phyloP scores from a whole-genome alignment of 495 filamentous ascomycete genomes.

The Aspergillus egyptiacus region DNA sequence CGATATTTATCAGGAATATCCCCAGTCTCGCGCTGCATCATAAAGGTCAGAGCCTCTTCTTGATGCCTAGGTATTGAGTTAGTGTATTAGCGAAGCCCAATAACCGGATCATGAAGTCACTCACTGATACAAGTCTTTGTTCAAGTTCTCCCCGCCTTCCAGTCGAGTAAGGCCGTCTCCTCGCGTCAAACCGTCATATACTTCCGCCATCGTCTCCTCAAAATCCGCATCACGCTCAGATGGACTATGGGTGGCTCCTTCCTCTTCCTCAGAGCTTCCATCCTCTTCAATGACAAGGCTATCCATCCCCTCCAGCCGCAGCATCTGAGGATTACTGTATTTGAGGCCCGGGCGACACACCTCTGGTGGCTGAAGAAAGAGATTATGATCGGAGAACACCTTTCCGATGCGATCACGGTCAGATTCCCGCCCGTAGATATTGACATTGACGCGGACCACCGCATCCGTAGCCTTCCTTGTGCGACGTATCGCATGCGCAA shows the following conservation, averaged over 20 bases:
- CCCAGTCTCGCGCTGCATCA: conserved; percentile 5
- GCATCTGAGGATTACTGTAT: conserved; percentile 7
- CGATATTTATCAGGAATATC: not conserved
- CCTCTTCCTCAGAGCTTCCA: not conserved
- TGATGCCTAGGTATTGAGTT: not conserved
- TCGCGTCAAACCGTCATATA: not conserved
- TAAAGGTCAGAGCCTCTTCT: conserved; percentile 2
- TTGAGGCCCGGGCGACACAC: not conserved
- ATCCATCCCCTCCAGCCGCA: not conserved
- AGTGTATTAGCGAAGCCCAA: not conserved
- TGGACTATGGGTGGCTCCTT: not conserved
- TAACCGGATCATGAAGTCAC: not conserved
- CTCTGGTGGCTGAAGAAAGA: conserved; percentile 3
- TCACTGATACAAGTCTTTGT: not conserved
- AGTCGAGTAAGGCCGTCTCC: not conserved
- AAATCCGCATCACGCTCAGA: conserved; percentile 1
- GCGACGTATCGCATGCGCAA: not conserved
- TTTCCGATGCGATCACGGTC: not conserved
- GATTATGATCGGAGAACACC: not conserved
- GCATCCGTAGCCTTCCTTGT: not conserved
- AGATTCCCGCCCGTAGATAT: not conserved
- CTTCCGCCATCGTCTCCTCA: conserved; percentile 2
- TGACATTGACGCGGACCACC: not conserved
- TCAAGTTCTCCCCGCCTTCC: not conserved
- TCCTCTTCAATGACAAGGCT: not conserved